Percentiles rank a stretch among this genome's conserved stretches.
These are phyloP conservation scores for Liriodendron chinense DNA, from an alignment of 164 flowering plant species.

Conservation along the genomic window DNA sequence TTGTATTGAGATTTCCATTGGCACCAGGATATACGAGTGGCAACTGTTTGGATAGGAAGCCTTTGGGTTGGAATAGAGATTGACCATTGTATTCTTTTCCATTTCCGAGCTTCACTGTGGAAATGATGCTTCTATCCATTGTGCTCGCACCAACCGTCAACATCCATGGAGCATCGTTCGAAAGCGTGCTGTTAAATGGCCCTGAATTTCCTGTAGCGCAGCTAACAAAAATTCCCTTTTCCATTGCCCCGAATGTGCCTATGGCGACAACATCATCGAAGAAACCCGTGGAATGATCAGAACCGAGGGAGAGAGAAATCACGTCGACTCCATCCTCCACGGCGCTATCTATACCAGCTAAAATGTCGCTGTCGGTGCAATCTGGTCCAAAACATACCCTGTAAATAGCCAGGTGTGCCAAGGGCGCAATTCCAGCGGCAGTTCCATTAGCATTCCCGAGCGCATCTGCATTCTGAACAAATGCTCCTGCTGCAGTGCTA, in stretches of 20 bases:
- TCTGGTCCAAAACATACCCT: constrained; percentile 6
- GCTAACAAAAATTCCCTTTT: constrained; percentile 4
- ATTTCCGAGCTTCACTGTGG: constrained; percentile 6
- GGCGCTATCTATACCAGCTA: constrained; percentile 33
- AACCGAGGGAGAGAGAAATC: constrained; percentile 33
- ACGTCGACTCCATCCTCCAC: constrained; percentile 40
- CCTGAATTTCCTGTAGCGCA: constrained; percentile 27
- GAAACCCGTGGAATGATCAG: not conserved
- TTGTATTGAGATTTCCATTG: constrained; percentile 11
- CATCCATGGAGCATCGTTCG: constrained; percentile 43
- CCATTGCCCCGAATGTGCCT: constrained; percentile 28
- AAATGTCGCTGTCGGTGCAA: constrained; percentile 22
- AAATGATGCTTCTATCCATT: constrained; percentile 29
- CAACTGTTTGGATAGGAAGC: constrained; percentile 13
- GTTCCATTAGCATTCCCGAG: constrained; percentile 29
- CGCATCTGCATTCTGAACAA: constrained; percentile 20
- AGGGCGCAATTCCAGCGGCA: constrained; percentile 39
- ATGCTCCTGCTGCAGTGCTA: constrained; percentile 34
- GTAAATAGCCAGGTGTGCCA: constrained; percentile 28
- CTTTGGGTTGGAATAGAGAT: constrained; percentile 23
- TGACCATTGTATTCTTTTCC: constrained; percentile 28
- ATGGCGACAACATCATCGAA: constrained; percentile 13
- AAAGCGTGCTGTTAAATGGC: constrained; percentile 12
- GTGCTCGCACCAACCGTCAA: constrained; percentile 56
- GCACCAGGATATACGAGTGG: constrained; percentile 34